phyloP scores from a whole-genome alignment of 441 rosid genomes.

The Adansonia rubrostipa region DNA sequence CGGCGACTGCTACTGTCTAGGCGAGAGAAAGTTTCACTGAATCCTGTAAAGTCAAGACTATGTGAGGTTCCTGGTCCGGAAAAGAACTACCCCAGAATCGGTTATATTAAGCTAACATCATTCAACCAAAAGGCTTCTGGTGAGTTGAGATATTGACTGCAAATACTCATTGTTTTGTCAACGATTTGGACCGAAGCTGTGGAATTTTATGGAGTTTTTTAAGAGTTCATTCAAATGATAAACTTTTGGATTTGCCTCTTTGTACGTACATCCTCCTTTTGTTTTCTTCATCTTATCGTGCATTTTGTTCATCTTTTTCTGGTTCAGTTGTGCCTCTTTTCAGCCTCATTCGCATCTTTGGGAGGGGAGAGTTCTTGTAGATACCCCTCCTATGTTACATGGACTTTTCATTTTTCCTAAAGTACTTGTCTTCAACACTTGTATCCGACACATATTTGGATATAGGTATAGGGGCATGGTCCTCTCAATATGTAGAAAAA shows the following conservation, averaged over 20 bases:
- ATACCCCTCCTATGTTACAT: background rate
- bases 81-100: conserved; percentile 69
- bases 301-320: background rate
- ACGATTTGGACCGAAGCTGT: background rate
- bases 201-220: background rate
- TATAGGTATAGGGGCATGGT: too few relatives aligned
- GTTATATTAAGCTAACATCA: conserved; percentile 84
- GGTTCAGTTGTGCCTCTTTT: conserved; percentile 14
- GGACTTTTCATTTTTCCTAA: too few relatives aligned
- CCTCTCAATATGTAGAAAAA: too few relatives aligned
- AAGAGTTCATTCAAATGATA: background rate
- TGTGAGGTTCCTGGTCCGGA: conserved; percentile 78
- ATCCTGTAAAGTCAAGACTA: conserved; percentile 89
- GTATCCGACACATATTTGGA: too few relatives aligned
- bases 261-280: background rate
- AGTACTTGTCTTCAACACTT: too few relatives aligned
- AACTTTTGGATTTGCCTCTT: background rate
- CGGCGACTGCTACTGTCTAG: conserved; percentile 46
- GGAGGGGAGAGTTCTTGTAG: background rate
- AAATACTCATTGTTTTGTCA: conserved; percentile 5
- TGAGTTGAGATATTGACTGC: conserved; percentile 34
- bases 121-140: conserved; percentile 94
- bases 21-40: conserved; percentile 77
- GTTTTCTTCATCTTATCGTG: background rate
- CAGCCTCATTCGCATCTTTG: conserved; percentile 2